Percentiles rank a stretch among this genome's conserved stretches.
Evolutionary conservation across 495 filamentous ascomycete genomes (phyloP).

Genomic region (Halenospora varia): DNA sequence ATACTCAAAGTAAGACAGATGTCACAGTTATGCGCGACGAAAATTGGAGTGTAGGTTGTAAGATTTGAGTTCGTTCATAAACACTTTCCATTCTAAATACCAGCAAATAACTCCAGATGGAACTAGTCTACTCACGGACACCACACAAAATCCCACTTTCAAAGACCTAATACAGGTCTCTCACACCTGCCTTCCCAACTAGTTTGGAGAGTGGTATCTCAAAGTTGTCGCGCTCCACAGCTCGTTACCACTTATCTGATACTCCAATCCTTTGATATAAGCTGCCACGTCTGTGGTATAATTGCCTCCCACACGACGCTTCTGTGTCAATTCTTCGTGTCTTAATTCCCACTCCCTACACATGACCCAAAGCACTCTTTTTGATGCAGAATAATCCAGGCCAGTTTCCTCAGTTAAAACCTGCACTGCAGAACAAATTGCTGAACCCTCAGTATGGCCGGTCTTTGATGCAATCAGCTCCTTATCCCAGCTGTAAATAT

Average conservation of each 20-base stretch:
- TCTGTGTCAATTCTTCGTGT: not conserved
- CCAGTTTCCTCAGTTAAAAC: not conserved
- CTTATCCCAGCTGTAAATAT: slow-evolving; percentile 39
- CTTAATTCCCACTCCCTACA: not conserved
- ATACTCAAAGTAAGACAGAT: too few relatives aligned
- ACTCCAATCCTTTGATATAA: slow-evolving; percentile 35
- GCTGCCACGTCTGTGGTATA: slow-evolving; percentile 6
- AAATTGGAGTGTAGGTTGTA: too few relatives aligned
- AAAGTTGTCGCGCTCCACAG: slow-evolving; percentile 35
- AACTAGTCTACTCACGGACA: too few relatives aligned
- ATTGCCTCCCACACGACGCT: not conserved
- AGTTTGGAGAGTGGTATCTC: too few relatives aligned
- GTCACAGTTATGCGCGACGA: too few relatives aligned
- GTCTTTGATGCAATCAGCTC: slow-evolving; percentile 25
- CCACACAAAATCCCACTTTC: too few relatives aligned
- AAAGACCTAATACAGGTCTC: too few relatives aligned
- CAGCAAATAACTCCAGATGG: too few relatives aligned
- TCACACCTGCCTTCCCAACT: too few relatives aligned
- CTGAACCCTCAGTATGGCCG: not conserved
- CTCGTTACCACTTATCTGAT: slow-evolving; percentile 40
- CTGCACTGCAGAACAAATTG: not conserved
- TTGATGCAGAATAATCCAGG: not conserved
- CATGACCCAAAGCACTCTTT: not conserved
- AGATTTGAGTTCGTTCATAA: too few relatives aligned
- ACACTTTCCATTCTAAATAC: too few relatives aligned